Percentiles rank a stretch among this genome's conserved stretches.
These are phyloP conservation scores for Botryotinia narcissicola DNA, from an alignment of 2,329 filamentous ascomycete species.

Conservation along the genomic window DNA sequence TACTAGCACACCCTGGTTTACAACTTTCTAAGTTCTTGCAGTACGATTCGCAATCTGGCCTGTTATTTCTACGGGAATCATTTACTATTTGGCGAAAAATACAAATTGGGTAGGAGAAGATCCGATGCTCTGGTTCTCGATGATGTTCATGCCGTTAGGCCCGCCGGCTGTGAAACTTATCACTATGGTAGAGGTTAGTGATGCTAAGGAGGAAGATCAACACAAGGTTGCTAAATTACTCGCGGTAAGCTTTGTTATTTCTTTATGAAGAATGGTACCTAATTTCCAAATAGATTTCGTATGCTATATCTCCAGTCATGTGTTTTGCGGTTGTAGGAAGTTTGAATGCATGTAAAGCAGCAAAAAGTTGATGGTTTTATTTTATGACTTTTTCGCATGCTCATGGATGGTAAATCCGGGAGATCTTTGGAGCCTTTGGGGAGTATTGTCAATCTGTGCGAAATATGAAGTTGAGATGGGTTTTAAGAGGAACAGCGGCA, in stretches of 20 bases:
- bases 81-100: conserved; percentile 54
- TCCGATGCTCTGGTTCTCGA: conserved; percentile 63
- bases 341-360: conserved; percentile 38
- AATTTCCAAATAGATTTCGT: conserved; percentile 37
- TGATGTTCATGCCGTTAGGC: conserved; percentile 50
- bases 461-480: neutral
- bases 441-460: neutral
- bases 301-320: conserved; percentile 42
- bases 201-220: conserved; percentile 43
- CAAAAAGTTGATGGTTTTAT: conserved; percentile 7
- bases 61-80: conserved; percentile 49
- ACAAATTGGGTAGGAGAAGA: conserved; percentile 53
- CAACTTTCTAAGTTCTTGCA: conserved; percentile 50
- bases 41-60: conserved; percentile 63
- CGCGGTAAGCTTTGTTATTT: conserved; percentile 36
- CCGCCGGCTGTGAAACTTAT: conserved; percentile 50
- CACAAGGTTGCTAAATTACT: conserved; percentile 46
- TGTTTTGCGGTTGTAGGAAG: conserved; percentile 42
- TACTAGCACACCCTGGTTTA: conserved; percentile 47
- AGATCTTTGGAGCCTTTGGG: neutral
- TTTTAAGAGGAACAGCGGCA: neutral
- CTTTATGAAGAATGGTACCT: neutral
- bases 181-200: conserved; percentile 46
- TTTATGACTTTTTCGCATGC: neutral
- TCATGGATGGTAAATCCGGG: neutral